phyloP scores from a whole-genome alignment of 2,329 filamentous ascomycete genomes.

The Gaeumannomyces tritici region DNA sequence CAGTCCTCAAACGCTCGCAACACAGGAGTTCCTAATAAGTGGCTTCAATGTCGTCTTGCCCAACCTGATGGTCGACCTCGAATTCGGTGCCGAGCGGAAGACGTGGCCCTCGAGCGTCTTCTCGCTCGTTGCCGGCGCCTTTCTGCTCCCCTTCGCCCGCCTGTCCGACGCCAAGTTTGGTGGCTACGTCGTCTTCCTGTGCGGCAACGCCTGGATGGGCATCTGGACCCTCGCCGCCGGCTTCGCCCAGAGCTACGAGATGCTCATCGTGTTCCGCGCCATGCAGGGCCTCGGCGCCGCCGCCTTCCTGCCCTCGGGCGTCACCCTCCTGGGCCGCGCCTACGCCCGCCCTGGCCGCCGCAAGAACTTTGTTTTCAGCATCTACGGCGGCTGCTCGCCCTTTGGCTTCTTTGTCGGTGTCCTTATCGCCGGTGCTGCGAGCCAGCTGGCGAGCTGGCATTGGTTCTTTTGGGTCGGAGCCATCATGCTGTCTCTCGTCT shows the following conservation, averaged over 20 bases:
- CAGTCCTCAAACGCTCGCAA: neutral
- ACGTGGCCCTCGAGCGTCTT: constrained; percentile 13
- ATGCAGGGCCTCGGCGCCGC: constrained; percentile 51
- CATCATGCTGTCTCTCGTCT: constrained; percentile 34
- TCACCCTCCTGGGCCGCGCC: constrained; percentile 48
- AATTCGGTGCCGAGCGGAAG: constrained; percentile 36
- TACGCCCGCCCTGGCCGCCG: constrained; percentile 48
- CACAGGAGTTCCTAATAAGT: constrained; percentile 50
- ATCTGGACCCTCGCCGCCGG: constrained; percentile 47
- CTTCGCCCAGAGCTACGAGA: constrained; percentile 44
- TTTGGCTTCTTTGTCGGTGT: constrained; percentile 43
- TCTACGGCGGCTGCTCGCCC: constrained; percentile 36
- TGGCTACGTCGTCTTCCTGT: constrained; percentile 33
- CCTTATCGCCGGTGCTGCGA: constrained; percentile 46
- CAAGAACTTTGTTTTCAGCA: constrained; percentile 45
- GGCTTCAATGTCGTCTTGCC: constrained; percentile 53
- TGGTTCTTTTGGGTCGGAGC: constrained; percentile 55
- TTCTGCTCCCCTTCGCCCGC: constrained; percentile 42
- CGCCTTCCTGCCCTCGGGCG: constrained; percentile 46
- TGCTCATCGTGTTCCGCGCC: constrained; percentile 50
- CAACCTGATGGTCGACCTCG: constrained; percentile 38
- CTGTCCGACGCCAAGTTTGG: constrained; percentile 21
- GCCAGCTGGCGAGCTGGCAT: constrained; percentile 42
- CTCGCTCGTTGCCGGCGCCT: constrained; percentile 23
- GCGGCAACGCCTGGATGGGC: constrained; percentile 37